Evolutionary conservation across 495 filamentous ascomycete species (phyloP).

Genomic region (Apodospora peruviana): DNA sequence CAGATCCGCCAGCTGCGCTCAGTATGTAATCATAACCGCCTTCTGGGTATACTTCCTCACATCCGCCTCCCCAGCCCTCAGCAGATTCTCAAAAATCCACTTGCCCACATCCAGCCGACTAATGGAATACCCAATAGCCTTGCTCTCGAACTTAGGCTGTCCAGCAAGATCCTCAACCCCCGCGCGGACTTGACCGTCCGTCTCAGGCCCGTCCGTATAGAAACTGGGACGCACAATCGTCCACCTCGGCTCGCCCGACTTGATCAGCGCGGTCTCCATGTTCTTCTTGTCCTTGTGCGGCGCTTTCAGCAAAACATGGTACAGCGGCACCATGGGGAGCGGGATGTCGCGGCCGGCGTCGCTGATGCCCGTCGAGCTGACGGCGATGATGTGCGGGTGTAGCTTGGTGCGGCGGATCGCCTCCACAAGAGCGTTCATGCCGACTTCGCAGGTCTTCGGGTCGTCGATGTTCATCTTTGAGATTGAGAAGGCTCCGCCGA

Average conservation of each 20-base stretch:
- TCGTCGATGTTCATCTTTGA: constrained; percentile 39
- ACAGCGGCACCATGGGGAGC: constrained; percentile 42
- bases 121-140: constrained; percentile 41
- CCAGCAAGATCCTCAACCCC: constrained; percentile 32
- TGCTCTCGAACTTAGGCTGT: constrained; percentile 15
- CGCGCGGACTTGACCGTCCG: constrained; percentile 8
- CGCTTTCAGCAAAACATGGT: constrained; percentile 41
- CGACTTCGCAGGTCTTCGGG: constrained; percentile 52
- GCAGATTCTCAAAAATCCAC: constrained; percentile 29
- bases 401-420: constrained; percentile 23
- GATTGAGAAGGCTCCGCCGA: constrained; percentile 33
- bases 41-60: constrained; percentile 19
- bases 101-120: constrained; percentile 35
- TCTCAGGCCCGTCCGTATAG: constrained; percentile 17
- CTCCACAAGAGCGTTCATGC: constrained; percentile 38
- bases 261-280: constrained; percentile 47
- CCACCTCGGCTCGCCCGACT: constrained; percentile 30
- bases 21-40: constrained; percentile 21
- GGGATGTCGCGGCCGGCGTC: constrained; percentile 48
- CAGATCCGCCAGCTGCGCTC: too few species aligned
- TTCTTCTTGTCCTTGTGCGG: constrained; percentile 55
- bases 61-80: constrained; percentile 4
- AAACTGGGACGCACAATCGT: constrained; percentile 41
- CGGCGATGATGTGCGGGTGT: constrained; percentile 36
- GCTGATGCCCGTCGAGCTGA: constrained; percentile 52